These are phyloP conservation scores for Phyllosticta citrichinensis DNA, from an alignment of 2,329 filamentous ascomycete genomes.

Conservation along the genomic window DNA sequence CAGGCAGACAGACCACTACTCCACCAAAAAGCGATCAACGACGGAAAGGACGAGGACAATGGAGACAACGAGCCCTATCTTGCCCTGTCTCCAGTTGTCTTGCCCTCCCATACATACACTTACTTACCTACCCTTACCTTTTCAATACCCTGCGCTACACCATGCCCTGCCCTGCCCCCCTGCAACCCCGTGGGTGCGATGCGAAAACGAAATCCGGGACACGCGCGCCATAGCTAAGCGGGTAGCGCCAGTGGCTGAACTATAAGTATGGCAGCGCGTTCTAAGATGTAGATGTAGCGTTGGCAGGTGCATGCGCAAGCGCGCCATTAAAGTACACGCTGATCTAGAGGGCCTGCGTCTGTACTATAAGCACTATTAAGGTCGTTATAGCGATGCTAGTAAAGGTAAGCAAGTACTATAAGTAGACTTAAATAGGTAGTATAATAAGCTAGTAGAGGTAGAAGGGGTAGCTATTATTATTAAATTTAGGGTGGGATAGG, in stretches of 20 bases:
- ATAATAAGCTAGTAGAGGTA: constrained; percentile 36
- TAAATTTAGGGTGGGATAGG: background rate
- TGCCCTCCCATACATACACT: too few species aligned
- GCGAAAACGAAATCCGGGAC: constrained; percentile 66
- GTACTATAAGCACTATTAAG: constrained; percentile 27
- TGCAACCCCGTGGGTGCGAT: too few species aligned
- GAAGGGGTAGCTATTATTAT: constrained; percentile 16
- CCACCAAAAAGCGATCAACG: too few species aligned
- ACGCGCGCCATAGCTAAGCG: constrained; percentile 49
- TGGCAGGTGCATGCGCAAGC: constrained; percentile 24
- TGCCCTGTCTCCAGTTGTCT: too few species aligned
- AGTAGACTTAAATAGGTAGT: constrained; percentile 20
- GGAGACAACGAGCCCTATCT: too few species aligned
- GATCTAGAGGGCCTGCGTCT: constrained; percentile 38
- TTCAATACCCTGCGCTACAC: too few species aligned
- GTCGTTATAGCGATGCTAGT: constrained; percentile 29
- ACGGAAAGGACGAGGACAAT: too few species aligned
- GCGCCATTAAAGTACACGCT: constrained; percentile 51
- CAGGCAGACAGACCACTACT: too few species aligned
- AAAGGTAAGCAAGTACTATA: constrained; percentile 27
- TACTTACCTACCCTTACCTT: too few species aligned
- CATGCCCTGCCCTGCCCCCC: too few species aligned
- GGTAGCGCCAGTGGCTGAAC: constrained; percentile 61
- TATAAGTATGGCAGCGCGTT: constrained; percentile 51
- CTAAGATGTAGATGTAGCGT: constrained; percentile 14